phyloP scores from a whole-genome alignment of 495 filamentous ascomycete species.

The Platismatia glauca region DNA sequence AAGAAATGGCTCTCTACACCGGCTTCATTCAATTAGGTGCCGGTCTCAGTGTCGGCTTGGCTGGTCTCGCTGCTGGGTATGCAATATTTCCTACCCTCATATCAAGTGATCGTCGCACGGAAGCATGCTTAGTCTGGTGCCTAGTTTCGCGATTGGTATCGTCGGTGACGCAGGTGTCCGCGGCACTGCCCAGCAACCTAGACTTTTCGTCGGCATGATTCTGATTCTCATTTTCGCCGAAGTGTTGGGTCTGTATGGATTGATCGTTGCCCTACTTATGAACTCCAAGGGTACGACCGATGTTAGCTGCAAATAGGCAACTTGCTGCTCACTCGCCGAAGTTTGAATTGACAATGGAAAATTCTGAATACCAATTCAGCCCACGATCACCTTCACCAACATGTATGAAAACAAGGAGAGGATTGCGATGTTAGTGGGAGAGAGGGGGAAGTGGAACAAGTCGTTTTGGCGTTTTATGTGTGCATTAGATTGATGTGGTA shows the following conservation, averaged over 20 bases:
- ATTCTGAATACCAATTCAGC: neutral
- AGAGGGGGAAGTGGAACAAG: neutral
- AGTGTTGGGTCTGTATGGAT: conserved; percentile 97
- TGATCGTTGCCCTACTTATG: conserved; percentile 98
- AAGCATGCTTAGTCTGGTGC: neutral
- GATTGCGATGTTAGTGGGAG: neutral
- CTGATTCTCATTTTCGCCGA: conserved; percentile 99
- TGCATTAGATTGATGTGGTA: conserved; percentile 14
- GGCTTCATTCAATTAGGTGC: conserved; percentile 97
- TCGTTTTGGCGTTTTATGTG: conserved; percentile 4
- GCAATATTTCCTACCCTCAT: conserved; percentile 18
- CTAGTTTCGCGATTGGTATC: conserved; percentile 92
- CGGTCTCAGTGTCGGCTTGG: conserved; percentile 89
- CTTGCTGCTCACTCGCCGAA: neutral
- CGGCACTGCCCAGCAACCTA: conserved; percentile 93
- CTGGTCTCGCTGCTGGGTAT: conserved; percentile 91
- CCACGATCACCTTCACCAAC: conserved; percentile 10
- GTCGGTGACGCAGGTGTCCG: conserved; percentile 98
- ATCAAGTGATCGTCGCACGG: conserved; percentile 1
- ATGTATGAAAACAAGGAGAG: conserved; percentile 17
- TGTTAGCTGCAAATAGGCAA: conserved; percentile 32
- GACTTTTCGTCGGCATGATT: conserved; percentile 99
- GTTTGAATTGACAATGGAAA: neutral
- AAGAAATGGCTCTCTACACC: conserved; percentile 79
- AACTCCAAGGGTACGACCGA: conserved; percentile 67